A percentile compares a stretch with the other conserved stretches of the same genome.
Evolutionary conservation across 2,329 filamentous ascomycete species (phyloP).

Genomic region (Mycosphaerelloides madeirae): DNA sequence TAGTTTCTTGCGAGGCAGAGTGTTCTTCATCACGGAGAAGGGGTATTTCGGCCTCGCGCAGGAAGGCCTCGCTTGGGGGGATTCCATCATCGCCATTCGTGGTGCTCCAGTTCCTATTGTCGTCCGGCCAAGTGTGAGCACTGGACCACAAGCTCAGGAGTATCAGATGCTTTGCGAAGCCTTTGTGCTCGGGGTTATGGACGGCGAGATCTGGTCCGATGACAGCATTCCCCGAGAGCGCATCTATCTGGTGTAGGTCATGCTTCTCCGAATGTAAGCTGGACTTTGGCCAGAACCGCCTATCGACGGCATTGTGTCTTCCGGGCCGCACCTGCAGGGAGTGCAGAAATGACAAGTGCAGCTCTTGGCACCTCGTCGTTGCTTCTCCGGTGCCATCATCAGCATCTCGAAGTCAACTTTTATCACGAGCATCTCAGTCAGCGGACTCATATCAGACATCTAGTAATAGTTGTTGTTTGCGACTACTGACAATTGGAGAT

Average conservation of each 20-base stretch:
- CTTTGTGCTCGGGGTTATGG: constrained; percentile 17
- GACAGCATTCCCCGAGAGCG: constrained; percentile 5
- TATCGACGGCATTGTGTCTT: no score
- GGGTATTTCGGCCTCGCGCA: constrained; percentile 17
- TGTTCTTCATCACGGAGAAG: constrained; percentile 17
- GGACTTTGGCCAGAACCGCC: no score
- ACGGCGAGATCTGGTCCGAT: constrained; percentile 14
- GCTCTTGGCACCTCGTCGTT: no score
- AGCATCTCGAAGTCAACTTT: no score
- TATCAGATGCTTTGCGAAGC: constrained; percentile 13
- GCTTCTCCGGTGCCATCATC: no score
- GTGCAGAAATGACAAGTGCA: no score
- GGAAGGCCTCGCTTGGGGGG: constrained; percentile 12
- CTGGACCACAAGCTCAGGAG: constrained; percentile 3
- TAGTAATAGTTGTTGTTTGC: no score
- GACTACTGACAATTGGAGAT: no score
- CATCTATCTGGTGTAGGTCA: constrained; percentile 5
- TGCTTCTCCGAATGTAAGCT: no score
- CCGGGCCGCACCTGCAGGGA: no score
- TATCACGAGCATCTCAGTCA: no score
- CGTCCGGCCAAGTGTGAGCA: constrained; percentile 9
- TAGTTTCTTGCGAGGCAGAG: constrained; percentile 16
- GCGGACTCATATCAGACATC: no score
- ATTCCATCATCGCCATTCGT: constrained; percentile 11
- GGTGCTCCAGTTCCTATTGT: constrained; percentile 15